Percentiles rank a stretch among this genome's conserved stretches.
These are phyloP conservation scores for Ceratocystis ficicola DNA, from an alignment of 2,329 filamentous ascomycete genomes.

Conservation along the genomic window DNA sequence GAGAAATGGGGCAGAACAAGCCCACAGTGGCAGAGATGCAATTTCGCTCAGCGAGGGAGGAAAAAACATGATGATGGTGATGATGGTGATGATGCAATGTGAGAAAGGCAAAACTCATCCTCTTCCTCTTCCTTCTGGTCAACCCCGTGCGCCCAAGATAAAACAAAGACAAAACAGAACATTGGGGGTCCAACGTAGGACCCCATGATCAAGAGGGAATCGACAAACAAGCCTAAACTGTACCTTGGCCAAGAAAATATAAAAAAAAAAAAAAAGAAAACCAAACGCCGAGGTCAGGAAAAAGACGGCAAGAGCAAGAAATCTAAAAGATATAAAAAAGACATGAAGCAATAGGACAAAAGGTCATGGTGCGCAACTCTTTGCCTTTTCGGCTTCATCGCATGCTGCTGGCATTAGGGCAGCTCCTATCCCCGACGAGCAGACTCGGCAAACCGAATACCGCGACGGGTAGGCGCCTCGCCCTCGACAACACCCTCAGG, in stretches of 20 bases:
- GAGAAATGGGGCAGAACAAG: neutral
- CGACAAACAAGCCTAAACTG: slow-evolving; percentile 6
- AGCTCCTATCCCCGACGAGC: slow-evolving; percentile 2
- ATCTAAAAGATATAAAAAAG: slow-evolving; percentile 1
- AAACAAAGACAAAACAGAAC: slow-evolving; percentile 3
- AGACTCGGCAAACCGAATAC: slow-evolving; percentile 49
- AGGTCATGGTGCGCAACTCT: neutral
- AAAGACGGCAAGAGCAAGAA: neutral
- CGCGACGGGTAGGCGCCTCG: slow-evolving; percentile 41
- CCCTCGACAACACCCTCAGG: slow-evolving; percentile 40
- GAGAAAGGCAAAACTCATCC: neutral
- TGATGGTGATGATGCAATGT: slow-evolving; percentile 13
- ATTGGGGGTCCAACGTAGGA: neutral
- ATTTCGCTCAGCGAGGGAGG: slow-evolving; percentile 8
- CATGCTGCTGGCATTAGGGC: neutral
- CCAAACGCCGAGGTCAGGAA: neutral
- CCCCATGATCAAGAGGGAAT: neutral
- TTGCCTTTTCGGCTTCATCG: neutral
- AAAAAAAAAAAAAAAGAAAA: neutral
- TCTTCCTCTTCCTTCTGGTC: neutral
- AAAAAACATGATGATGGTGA: slow-evolving; percentile 9
- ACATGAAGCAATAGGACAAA: neutral
- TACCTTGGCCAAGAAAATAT: neutral
- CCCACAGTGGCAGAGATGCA: slow-evolving; percentile 1
- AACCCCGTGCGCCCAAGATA: neutral